Percentiles rank a stretch among this genome's conserved stretches.
Conservation (phyloP, 2,329 filamentous ascomycete genomes). For the Botrytis tulipae region DNA sequence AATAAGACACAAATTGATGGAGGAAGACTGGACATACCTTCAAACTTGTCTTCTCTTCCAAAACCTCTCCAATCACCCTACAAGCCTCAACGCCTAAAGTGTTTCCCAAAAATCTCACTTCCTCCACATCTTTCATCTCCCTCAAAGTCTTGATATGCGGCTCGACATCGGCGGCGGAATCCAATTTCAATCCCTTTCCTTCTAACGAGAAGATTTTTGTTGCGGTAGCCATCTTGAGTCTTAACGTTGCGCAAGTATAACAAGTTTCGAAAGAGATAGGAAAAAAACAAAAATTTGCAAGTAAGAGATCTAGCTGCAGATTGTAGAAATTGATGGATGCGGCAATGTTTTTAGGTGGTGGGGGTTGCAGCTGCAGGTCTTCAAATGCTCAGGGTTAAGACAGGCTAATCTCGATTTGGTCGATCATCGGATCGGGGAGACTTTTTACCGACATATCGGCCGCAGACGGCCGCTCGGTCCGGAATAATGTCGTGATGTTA, state of each 20-base stretch:
- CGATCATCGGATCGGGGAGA: background rate
- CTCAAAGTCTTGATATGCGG: constrained; percentile 75
- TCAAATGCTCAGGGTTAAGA: constrained; percentile 22
- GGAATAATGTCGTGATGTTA: constrained; percentile 8
- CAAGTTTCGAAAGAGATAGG: constrained; percentile 29
- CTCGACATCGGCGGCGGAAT: constrained; percentile 83
- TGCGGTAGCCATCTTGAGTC: constrained; percentile 48
- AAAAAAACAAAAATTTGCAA: constrained; percentile 18
- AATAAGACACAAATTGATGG: background rate
- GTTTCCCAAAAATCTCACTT: constrained; percentile 85
- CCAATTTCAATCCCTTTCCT: constrained; percentile 88
- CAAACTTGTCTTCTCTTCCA: constrained; percentile 80
- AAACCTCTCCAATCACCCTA: constrained; percentile 76
- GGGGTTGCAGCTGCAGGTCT: constrained; percentile 22
- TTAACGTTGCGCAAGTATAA: constrained; percentile 32
- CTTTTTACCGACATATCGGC: background rate
- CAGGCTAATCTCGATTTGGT: constrained; percentile 22
- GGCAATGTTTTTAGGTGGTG: constrained; percentile 22
- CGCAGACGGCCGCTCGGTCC: background rate
- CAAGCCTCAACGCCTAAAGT: constrained; percentile 88
- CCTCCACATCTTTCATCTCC: constrained; percentile 72
- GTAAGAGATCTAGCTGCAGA: constrained; percentile 7
- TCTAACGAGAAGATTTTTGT: constrained; percentile 82
- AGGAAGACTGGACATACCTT: constrained; percentile 50
- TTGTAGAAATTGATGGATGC: constrained; percentile 17